Base-by-base conservation (phyloP, 805 yeast genomes). In the Diddensiella transvaalensis region DNA sequence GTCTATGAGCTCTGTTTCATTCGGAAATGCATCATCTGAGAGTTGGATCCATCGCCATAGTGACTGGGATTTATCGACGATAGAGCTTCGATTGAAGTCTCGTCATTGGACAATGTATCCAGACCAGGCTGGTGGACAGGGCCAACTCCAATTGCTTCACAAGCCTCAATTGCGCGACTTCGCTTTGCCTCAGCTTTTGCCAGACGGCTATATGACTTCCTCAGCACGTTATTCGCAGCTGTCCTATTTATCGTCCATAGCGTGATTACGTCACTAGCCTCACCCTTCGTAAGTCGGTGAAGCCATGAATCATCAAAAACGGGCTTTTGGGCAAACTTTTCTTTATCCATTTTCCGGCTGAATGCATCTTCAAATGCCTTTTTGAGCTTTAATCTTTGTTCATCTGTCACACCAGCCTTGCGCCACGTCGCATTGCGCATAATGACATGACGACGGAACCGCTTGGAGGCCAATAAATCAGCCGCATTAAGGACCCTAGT, bases 401-500 rank as follows among this genome's bases (percentile, higher is more conserved):
- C 18, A 13, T 21, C 29, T 3, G 54, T 15, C 3, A 24, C 23
- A 4, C 44, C 40, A 13, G 15, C 38, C 11, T 22, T 18, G 17
- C 57, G 23, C 57, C 57, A 53, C 3, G 39, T 8, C 8, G 52
- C 53, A 26, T 40, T 36, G n/a, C 43, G 33, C 18, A 23, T 22
- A 6, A 47, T 44, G 15, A 40, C 21, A 15, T 29, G 19, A 10
- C 21, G 23, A 5, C 40, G 44, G 22, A 30, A 53, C 22, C 22
- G 17, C 32, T 24, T 10, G 4, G 24, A 23, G 3, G 50, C 57
- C 17, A 11, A 41, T 10, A 11, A 4, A 26, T 49, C 55, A 3
- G 56, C 56, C 5, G 54, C 53, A 42, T 49, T 46, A 4, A 53
- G 24, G 21, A 51, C 56, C 3, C 47, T 10, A 13, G 30, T 21